Conservation (phyloP, 2,329 filamentous ascomycete genomes). For the Fusarium anguioides region DNA sequence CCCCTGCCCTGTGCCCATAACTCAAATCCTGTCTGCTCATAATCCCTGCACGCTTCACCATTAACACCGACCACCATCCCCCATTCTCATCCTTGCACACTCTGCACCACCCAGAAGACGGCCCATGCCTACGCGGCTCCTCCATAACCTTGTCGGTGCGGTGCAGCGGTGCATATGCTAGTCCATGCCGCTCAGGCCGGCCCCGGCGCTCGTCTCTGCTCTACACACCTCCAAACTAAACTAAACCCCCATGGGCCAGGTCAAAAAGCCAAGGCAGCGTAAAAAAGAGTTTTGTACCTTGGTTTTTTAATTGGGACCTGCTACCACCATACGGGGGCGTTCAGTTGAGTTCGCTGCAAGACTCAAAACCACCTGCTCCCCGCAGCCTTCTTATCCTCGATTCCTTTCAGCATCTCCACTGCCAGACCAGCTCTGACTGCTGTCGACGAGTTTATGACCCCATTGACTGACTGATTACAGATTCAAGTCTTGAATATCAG, state of each 20-base stretch:
- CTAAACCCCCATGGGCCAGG: constrained; percentile 12
- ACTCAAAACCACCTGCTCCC: constrained; percentile 46
- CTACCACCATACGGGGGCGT: neutral
- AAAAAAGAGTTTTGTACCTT: constrained; percentile 28
- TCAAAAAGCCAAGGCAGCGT: constrained; percentile 25
- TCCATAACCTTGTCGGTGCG: constrained; percentile 44
- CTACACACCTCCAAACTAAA: constrained; percentile 33
- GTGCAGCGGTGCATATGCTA: too few species aligned
- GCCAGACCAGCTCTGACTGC: constrained; percentile 38
- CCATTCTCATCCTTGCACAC: neutral
- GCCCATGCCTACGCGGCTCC: constrained; percentile 47
- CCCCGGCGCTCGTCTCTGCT: constrained; percentile 36
- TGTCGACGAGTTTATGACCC: constrained; percentile 41
- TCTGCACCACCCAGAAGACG: constrained; percentile 35
- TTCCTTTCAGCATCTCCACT: constrained; percentile 35
- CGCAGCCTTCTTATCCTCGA: constrained; percentile 35
- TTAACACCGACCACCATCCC: constrained; percentile 37
- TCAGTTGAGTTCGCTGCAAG: constrained; percentile 3
- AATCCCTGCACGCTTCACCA: too few species aligned
- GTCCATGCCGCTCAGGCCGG: constrained; percentile 42
- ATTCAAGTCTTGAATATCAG: constrained; percentile 36
- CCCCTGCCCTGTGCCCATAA: constrained; percentile 31
- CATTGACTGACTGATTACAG: constrained; percentile 36
- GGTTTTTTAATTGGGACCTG: constrained; percentile 27
- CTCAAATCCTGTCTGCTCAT: constrained; percentile 36